A percentile compares a stretch with the other conserved stretches of the same genome.
Evolutionary conservation across 1,284 basidiomycete genomes (phyloP).

Genomic region (Puccinia triticina): DNA sequence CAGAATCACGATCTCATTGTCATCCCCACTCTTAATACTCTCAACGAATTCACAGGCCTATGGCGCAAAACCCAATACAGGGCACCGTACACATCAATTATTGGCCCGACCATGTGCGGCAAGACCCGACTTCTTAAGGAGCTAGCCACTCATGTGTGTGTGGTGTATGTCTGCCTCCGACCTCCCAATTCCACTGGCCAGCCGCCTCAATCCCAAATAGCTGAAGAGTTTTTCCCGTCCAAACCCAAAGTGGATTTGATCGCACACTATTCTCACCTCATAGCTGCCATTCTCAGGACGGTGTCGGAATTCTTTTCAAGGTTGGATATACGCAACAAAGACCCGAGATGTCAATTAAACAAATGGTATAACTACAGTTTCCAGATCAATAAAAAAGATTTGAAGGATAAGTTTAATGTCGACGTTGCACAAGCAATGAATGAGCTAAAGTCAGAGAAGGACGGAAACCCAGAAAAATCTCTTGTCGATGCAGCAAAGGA

Average conservation of each 20-base stretch:
- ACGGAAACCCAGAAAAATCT: not conserved
- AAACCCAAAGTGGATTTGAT: not conserved
- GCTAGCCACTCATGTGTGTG: not conserved
- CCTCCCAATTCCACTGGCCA: not conserved
- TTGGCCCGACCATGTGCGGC: slow-evolving; percentile 17
- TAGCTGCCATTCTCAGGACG: not conserved
- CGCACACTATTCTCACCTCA: not conserved
- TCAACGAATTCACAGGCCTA: not conserved
- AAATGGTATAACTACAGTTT: slow-evolving; percentile 3
- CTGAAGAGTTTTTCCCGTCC: not conserved
- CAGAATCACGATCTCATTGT: slow-evolving; percentile 1
- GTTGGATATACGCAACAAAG: no score
- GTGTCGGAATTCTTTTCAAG: not conserved
- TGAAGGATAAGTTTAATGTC: not conserved
- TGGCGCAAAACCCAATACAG: not conserved
- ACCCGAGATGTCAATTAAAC: not conserved
- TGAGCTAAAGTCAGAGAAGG: not conserved
- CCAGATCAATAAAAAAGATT: not conserved
- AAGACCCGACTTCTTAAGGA: slow-evolving; percentile 18
- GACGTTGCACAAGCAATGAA: not conserved
- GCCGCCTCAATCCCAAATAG: slow-evolving; percentile 11
- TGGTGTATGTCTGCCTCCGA: slow-evolving; percentile 15
- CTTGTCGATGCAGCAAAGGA: not conserved
- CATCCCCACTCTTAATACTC: not conserved
- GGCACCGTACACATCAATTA: slow-evolving; percentile 19